Evolutionary conservation across 495 filamentous ascomycete species (phyloP).

Genomic region (Tuber brumale): DNA sequence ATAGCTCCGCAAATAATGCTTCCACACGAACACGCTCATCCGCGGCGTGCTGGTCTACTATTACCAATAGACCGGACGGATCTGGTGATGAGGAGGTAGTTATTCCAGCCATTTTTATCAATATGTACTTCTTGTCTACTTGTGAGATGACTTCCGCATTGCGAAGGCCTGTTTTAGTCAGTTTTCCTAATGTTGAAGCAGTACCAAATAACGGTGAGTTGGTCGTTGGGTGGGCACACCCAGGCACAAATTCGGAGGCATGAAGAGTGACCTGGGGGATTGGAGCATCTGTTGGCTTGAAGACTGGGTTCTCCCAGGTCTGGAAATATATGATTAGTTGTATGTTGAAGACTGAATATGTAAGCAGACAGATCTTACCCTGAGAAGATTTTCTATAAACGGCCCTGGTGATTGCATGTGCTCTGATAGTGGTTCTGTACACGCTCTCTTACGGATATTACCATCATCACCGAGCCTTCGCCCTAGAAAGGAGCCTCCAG

Average conservation of each 20-base stretch:
- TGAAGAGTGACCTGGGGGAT: conserved; percentile 45
- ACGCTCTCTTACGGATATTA: conserved; percentile 11
- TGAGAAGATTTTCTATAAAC: conserved; percentile 38
- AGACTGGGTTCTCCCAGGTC: conserved; percentile 60
- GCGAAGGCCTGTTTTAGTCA: conserved; percentile 62
- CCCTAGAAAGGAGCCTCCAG: conserved; percentile 9
- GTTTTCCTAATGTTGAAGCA: conserved; percentile 46
- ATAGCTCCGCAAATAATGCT: conserved; percentile 54
- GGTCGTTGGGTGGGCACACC: not conserved
- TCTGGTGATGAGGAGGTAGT: conserved; percentile 6
- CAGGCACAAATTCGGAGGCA: not conserved
- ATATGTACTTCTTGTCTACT: conserved; percentile 84
- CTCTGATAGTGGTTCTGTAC: conserved; percentile 3
- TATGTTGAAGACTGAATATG: not conserved
- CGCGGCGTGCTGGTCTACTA: conserved; percentile 93
- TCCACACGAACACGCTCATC: conserved; percentile 85
- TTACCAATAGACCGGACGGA: conserved; percentile 50
- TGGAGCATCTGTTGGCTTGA: conserved; percentile 49
- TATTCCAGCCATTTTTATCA: conserved; percentile 52
- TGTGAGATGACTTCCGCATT: conserved; percentile 66
- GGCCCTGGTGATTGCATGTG: conserved; percentile 16
- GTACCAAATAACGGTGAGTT: conserved; percentile 1
- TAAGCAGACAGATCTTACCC: conserved; percentile 31
- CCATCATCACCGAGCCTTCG: not conserved
- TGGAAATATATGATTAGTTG: conserved; percentile 3